phyloP scores from a whole-genome alignment of 1,139 yeast genomes.

The Eremothecium gossypii region DNA sequence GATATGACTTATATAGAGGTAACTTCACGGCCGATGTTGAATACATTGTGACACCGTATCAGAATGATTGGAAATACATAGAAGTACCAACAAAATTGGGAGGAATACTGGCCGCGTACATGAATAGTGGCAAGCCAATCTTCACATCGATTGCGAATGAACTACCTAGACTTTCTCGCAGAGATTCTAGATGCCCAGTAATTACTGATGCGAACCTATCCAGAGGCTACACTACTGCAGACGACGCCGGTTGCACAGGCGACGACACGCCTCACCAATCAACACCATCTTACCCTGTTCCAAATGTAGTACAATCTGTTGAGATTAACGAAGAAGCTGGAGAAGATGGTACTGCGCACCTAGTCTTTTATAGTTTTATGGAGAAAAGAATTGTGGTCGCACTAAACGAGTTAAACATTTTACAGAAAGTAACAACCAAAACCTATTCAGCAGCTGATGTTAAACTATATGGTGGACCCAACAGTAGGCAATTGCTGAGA shows the following conservation, averaged over 20 bases:
- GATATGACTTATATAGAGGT: conserved; percentile 85
- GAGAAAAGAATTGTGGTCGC: conserved; percentile 56
- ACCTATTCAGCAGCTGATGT: conserved; percentile 26
- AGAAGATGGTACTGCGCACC: conserved; percentile 41
- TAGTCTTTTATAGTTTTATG: conserved; percentile 72
- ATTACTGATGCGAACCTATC: conserved; percentile 20
- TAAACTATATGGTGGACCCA: conserved; percentile 40
- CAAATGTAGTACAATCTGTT: conserved; percentile 59
- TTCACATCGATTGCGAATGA: not conserved
- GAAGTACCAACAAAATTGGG: conserved; percentile 29
- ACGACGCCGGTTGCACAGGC: conserved; percentile 77
- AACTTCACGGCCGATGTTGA: conserved; percentile 74
- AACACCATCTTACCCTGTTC: conserved; percentile 49
- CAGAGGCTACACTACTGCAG: conserved; percentile 68
- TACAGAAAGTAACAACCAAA: conserved; percentile 10
- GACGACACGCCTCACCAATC: conserved; percentile 80
- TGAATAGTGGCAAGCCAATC: conserved; percentile 22
- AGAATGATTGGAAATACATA: conserved; percentile 56
- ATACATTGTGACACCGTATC: conserved; percentile 79
- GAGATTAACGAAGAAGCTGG: conserved; percentile 20
- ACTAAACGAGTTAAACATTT: conserved; percentile 30
- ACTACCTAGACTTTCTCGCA: not conserved
- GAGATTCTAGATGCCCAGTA: conserved; percentile 21
- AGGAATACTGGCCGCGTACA: conserved; percentile 19
- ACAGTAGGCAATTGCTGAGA: conserved; percentile 43